Conservation (phyloP, 257 asterid genomes). For the Ligustrum vulgare region DNA sequence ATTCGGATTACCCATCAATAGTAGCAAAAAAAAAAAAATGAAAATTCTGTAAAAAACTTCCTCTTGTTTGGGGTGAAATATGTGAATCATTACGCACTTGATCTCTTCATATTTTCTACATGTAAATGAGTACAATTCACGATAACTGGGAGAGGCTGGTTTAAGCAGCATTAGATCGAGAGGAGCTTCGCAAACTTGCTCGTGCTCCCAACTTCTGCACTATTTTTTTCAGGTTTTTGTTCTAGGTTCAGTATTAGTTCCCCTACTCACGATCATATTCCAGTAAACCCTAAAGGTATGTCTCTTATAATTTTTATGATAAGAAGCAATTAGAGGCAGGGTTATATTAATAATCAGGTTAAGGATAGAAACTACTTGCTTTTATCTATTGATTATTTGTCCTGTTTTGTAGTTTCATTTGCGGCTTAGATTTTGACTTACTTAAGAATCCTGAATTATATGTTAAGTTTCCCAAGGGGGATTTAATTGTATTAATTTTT, state of each 20-base stretch:
- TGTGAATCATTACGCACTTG: no score
- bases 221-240: conserved; percentile 3
- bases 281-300: not conserved
- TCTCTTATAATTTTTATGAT: not conserved
- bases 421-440: not conserved
- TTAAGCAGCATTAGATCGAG: conserved; percentile 10
- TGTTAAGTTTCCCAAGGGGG: not conserved
- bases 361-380: not conserved
- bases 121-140: not conserved
- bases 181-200: conserved; percentile 19
- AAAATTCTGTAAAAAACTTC: no score
- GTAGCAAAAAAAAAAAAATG: no score
- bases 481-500: not conserved
- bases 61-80: no score
- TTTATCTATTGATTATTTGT: not conserved
- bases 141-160: conserved; percentile 25
- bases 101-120: no score
- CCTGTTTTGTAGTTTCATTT: no score
- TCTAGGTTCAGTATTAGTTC: not conserved
- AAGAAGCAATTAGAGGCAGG: not conserved
- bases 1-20: no score
- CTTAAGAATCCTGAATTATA: not conserved
- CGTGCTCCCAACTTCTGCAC: conserved; percentile 5
- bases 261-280: not conserved
- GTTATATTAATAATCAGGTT: not conserved